Percentiles rank a stretch among this genome's conserved stretches.
Evolutionary conservation across 1,284 basidiomycete genomes (phyloP).

Genomic region (Moesziomyces antarcticus): DNA sequence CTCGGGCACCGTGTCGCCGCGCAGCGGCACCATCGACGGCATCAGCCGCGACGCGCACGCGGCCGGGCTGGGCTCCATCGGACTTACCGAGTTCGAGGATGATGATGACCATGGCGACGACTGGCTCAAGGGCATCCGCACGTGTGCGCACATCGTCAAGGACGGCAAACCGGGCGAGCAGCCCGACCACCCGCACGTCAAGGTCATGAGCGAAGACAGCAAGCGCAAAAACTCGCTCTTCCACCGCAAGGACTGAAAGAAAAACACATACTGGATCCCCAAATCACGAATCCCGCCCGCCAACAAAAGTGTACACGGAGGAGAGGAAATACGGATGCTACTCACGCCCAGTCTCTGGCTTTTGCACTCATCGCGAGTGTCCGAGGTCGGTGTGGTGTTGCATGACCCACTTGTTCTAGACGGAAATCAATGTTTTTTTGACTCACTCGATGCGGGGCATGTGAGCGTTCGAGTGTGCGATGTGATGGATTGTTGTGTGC

Average conservation of each 20-base stretch:
- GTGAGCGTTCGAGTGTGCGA: neutral
- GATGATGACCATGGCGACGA: slow-evolving; percentile 68
- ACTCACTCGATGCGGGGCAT: too few species aligned
- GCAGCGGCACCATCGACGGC: slow-evolving; percentile 18
- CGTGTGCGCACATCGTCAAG: slow-evolving; percentile 61
- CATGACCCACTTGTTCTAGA: too few species aligned
- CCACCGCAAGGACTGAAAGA: slow-evolving; percentile 52
- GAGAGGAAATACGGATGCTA: slow-evolving; percentile 1
- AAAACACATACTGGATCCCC: too few species aligned
- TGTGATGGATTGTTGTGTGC: neutral
- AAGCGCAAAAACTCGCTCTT: slow-evolving; percentile 62
- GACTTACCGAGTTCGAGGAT: slow-evolving; percentile 63
- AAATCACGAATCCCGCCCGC: too few species aligned
- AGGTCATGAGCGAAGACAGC: slow-evolving; percentile 53
- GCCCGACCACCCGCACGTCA: slow-evolving; percentile 64
- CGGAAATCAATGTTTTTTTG: too few species aligned
- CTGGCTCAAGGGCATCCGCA: slow-evolving; percentile 68
- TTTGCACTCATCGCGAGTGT: too few species aligned
- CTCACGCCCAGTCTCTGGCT: too few species aligned
- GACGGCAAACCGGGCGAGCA: slow-evolving; percentile 52
- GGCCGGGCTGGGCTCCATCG: slow-evolving; percentile 43
- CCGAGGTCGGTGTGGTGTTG: too few species aligned
- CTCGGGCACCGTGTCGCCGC: slow-evolving; percentile 31
- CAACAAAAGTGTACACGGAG: slow-evolving; percentile 1
- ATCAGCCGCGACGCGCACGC: slow-evolving; percentile 43